These are phyloP conservation scores for Collybiopsis confluens DNA, from an alignment of 768 basidiomycete species.

Conservation along the genomic window DNA sequence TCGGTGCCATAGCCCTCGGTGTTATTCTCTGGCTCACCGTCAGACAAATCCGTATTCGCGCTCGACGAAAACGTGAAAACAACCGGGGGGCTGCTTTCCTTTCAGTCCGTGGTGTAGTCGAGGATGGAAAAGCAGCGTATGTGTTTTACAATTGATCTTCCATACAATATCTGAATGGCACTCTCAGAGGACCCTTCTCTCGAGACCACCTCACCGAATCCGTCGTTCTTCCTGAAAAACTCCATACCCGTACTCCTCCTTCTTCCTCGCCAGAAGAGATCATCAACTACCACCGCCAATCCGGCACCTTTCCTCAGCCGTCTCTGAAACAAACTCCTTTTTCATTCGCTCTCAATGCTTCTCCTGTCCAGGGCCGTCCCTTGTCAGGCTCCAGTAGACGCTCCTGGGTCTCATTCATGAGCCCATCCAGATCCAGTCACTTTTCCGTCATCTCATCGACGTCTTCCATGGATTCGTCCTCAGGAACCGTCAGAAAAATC, in stretches of 20 bases:
- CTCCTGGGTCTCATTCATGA: constrained; percentile 18
- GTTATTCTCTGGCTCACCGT: constrained; percentile 40
- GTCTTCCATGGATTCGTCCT: constrained; percentile 30
- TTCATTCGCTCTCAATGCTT: constrained; percentile 34
- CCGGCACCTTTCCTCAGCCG: constrained; percentile 36
- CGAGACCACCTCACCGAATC: constrained; percentile 37
- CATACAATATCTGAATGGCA: background rate
- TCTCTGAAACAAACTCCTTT: constrained; percentile 34
- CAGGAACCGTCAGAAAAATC: constrained; percentile 38
- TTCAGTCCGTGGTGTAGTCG: constrained; percentile 43
- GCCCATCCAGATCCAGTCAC: constrained; percentile 30
- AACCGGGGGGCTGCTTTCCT: constrained; percentile 39
- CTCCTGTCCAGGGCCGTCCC: constrained; percentile 7
- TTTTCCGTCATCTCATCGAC: constrained; percentile 36
- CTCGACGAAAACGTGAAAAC: constrained; percentile 30
- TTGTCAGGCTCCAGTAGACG: background rate
- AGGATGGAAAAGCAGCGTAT: constrained; percentile 22
- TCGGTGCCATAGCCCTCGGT: constrained; percentile 33
- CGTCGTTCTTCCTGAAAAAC: constrained; percentile 52
- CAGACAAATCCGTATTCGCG: constrained; percentile 36
- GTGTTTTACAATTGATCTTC: too few relatives aligned
- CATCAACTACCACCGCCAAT: constrained; percentile 38
- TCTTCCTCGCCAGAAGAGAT: constrained; percentile 34
- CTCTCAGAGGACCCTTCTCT: constrained; percentile 28
- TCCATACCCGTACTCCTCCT: constrained; percentile 30